phyloP scores from a whole-genome alignment of 2,329 filamentous ascomycete species.

The Aspergillus latus region DNA sequence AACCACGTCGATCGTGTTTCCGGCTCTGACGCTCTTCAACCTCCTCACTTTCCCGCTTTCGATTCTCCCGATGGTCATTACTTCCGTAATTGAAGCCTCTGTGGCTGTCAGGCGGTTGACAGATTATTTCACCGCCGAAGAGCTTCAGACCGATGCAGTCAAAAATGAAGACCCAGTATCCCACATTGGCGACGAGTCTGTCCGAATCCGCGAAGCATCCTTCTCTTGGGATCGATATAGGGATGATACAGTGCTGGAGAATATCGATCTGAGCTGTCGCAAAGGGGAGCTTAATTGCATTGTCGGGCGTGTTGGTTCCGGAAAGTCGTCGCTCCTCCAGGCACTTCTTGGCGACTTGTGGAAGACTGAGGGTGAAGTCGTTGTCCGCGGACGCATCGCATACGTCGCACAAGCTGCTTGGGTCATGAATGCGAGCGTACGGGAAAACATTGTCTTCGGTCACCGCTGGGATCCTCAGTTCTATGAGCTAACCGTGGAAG shows the following conservation, averaged over 20 bases:
- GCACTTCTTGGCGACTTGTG: conserved; percentile 86
- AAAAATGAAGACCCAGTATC: conserved; percentile 66
- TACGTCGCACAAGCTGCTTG: conserved; percentile 93
- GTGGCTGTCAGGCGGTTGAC: conserved; percentile 87
- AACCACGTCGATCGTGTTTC: conserved; percentile 94
- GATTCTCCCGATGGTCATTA: conserved; percentile 96
- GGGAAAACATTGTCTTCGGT: conserved; percentile 95
- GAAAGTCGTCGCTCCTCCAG: conserved; percentile 91
- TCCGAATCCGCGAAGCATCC: conserved; percentile 77
- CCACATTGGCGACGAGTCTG: conserved; percentile 78
- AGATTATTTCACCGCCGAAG: conserved; percentile 80
- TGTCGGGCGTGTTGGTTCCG: conserved; percentile 89
- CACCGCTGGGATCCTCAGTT: conserved; percentile 91
- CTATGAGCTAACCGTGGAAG: conserved; percentile 88
- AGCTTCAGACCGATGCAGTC: conserved; percentile 84
- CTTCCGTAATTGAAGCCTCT: conserved; percentile 90
- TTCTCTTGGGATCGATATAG: conserved; percentile 95
- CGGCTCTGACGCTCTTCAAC: conserved; percentile 90
- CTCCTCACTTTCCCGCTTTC: conserved; percentile 91
- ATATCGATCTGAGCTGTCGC: conserved; percentile 83
- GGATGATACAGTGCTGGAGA: conserved; percentile 64
- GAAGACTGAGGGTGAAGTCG: conserved; percentile 81
- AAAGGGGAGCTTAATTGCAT: conserved; percentile 93
- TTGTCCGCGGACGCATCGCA: conserved; percentile 77
- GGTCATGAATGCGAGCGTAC: conserved; percentile 97